Percentiles rank a stretch among this genome's conserved stretches.
Evolutionary conservation across 306 rosid species (phyloP).

Genomic region (Casuarina cunninghamiana): DNA sequence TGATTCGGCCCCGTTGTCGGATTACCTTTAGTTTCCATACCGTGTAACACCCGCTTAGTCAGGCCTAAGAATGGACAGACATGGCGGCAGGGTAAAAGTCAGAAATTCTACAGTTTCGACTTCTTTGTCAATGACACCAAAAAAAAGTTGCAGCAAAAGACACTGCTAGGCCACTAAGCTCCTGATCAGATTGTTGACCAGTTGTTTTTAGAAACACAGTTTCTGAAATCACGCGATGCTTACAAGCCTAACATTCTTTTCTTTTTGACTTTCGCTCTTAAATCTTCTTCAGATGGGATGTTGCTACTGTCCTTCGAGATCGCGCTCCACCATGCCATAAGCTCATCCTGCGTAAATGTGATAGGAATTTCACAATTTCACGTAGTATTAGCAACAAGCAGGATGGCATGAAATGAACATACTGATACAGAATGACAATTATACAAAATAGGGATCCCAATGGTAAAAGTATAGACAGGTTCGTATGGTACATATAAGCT

Average conservation of each 20-base stretch:
- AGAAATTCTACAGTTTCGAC: too few relatives aligned
- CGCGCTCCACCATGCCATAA: slow-evolving; percentile 81
- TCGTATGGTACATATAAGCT: not conserved
- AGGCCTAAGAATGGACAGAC: too few relatives aligned
- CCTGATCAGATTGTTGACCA: not conserved
- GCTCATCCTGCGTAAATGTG: slow-evolving; percentile 70
- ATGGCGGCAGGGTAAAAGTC: too few relatives aligned
- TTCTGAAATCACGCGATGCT: slow-evolving; percentile 8
- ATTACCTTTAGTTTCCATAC: too few relatives aligned
- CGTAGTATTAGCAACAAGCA: not conserved
- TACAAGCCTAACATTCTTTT: slow-evolving; percentile 63
- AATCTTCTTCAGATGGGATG: slow-evolving; percentile 59
- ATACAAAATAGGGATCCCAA: not conserved
- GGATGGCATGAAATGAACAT: too few relatives aligned
- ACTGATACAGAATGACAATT: not conserved
- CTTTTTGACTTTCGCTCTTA: slow-evolving; percentile 47
- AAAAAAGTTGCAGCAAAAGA: not conserved
- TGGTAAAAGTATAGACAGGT: not conserved
- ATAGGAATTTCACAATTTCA: slow-evolving; percentile 17
- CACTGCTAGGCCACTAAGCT: too few relatives aligned
- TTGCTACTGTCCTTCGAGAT: slow-evolving; percentile 42
- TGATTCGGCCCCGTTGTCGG: too few relatives aligned
- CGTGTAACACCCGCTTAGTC: too few relatives aligned
- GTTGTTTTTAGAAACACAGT: not conserved
- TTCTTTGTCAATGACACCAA: not conserved